Conservation (phyloP, 2,329 filamentous ascomycete genomes). For the Fusarium sp. region DNA sequence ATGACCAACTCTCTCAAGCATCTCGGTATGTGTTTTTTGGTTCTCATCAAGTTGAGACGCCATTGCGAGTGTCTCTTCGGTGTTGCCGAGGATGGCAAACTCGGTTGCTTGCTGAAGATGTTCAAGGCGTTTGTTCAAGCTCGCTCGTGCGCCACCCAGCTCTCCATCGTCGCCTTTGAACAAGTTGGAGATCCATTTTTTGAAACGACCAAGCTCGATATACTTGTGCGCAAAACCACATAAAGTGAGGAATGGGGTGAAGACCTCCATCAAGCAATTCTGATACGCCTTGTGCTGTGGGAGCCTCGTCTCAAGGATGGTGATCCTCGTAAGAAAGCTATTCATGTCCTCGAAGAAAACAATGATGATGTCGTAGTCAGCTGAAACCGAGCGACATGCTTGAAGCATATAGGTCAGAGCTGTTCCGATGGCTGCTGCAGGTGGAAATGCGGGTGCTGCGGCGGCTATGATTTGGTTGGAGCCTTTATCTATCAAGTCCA, state of each 20-base stretch:
- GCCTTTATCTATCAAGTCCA: conserved; percentile 49
- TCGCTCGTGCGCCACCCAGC: conserved; percentile 48
- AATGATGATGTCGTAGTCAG: conserved; percentile 56
- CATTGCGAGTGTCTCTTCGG: conserved; percentile 50
- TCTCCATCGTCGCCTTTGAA: conserved; percentile 50
- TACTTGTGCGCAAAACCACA: conserved; percentile 53
- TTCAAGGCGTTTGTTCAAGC: conserved; percentile 46
- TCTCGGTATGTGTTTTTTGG: conserved; percentile 42
- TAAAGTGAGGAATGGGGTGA: conserved; percentile 51
- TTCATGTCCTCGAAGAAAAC: conserved; percentile 56
- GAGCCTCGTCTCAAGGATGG: conserved; percentile 51
- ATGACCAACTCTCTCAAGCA: conserved; percentile 46
- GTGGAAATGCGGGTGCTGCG: conserved; percentile 51
- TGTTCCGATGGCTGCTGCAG: conserved; percentile 51
- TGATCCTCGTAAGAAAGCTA: conserved; percentile 53
- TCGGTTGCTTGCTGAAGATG: conserved; percentile 52
- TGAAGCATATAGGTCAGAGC: conserved; percentile 52
- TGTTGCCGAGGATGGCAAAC: conserved; percentile 52
- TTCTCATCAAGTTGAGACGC: conserved; percentile 45
- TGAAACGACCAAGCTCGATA: conserved; percentile 52
- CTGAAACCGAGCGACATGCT: conserved; percentile 49
- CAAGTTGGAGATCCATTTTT: conserved; percentile 51
- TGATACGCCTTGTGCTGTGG: conserved; percentile 50
- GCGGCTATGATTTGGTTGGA: conserved; percentile 49
- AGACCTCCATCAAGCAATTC: conserved; percentile 54